Evolutionary conservation across 2,329 filamentous ascomycete species (phyloP).

Genomic region (Whalleya microplaca): DNA sequence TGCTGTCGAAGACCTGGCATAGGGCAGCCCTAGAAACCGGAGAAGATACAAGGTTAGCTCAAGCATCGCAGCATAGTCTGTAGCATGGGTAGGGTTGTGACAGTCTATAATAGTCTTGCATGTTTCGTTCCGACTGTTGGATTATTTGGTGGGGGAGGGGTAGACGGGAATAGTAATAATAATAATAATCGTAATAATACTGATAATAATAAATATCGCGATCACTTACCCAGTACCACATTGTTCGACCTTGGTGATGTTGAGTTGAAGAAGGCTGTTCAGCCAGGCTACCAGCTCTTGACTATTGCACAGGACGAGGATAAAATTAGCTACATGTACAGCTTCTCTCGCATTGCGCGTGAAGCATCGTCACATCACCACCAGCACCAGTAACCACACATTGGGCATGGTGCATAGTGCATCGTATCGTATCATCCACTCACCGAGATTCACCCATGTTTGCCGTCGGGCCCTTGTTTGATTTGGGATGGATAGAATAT

Average conservation of each 20-base stretch:
- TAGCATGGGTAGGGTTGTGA: not conserved
- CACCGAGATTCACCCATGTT: slow-evolving; percentile 35
- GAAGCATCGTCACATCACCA: not conserved
- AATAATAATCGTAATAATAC: slow-evolving; percentile 32
- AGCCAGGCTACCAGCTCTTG: slow-evolving; percentile 97
- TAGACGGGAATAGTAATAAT: slow-evolving; percentile 30
- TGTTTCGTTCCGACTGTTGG: too few species aligned
- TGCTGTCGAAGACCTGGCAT: slow-evolving; percentile 98
- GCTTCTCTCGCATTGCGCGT: not conserved
- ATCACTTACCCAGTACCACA: slow-evolving; percentile 90
- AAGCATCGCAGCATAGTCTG: slow-evolving; percentile 5
- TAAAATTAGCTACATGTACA: too few species aligned
- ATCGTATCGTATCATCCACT: slow-evolving; percentile 21
- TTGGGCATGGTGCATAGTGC: not conserved
- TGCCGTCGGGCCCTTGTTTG: slow-evolving; percentile 8
- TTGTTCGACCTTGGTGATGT: slow-evolving; percentile 98
- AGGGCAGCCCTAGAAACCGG: slow-evolving; percentile 73
- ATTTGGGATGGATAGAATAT: not conserved
- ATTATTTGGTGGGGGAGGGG: slow-evolving; percentile 34
- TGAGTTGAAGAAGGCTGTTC: slow-evolving; percentile 96
- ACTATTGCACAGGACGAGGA: slow-evolving; percentile 56
- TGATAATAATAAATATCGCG: not conserved
- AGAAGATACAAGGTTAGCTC: slow-evolving; percentile 27
- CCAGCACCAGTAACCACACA: not conserved
- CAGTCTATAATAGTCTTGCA: too few species aligned